These are phyloP conservation scores for Coemansia sp. DNA, from an alignment of 192 early-diverging fungal species.

Conservation along the genomic window DNA sequence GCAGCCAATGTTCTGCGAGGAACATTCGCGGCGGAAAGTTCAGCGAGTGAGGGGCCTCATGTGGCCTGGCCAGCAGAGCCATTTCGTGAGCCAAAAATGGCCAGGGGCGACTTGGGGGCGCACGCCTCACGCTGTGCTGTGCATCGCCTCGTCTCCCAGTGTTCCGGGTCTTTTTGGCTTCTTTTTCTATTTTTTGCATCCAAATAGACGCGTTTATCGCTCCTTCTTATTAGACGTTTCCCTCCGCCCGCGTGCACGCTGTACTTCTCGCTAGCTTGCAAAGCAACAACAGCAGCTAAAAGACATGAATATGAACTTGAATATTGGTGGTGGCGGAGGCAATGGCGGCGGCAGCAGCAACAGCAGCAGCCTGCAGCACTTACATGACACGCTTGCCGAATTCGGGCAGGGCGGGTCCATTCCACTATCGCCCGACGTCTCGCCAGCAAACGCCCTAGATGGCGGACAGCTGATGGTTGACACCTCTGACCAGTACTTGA, in stretches of 20 bases:
- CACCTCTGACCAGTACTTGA: conserved; percentile 52
- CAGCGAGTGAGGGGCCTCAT: conserved; percentile 6
- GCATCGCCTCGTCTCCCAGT: background rate
- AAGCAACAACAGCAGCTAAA: background rate
- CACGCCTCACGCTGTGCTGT: background rate
- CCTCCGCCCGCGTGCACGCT: background rate
- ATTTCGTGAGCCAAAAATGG: background rate
- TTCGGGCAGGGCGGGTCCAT: conserved; percentile 30
- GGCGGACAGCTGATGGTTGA: conserved; percentile 42
- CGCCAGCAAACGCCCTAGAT: conserved; percentile 23
- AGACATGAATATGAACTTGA: conserved; percentile 31
- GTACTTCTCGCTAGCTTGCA: background rate
- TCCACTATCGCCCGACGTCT: conserved; percentile 47
- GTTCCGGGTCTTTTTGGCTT: background rate
- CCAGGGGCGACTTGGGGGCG: background rate
- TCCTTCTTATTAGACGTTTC: background rate
- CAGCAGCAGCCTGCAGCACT: conserved; percentile 33
- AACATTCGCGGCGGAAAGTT: conserved; percentile 43
- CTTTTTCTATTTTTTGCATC: conserved; percentile 6
- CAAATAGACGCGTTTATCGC: conserved; percentile 3
- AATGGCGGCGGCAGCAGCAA: conserved; percentile 7
- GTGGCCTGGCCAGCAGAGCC: background rate
- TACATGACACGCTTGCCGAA: conserved; percentile 41
- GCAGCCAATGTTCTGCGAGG: conserved; percentile 23
- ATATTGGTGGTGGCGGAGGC: conserved; percentile 2